Base-by-base conservation (phyloP, 1,284 basidiomycete genomes). In the Rhodotorula sp. region DNA sequence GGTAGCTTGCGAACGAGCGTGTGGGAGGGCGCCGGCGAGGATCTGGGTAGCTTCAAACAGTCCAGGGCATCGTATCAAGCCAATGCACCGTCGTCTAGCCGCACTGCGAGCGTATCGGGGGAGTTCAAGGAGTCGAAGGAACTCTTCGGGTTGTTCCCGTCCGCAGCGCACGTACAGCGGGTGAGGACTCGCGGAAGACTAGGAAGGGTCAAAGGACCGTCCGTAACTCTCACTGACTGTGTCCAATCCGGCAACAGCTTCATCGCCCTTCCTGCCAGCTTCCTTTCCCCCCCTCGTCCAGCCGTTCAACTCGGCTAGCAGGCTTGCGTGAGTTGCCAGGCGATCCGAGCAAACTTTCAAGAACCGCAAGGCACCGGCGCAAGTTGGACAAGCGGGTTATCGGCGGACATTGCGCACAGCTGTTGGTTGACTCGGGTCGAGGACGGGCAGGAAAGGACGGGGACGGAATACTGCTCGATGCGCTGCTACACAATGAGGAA, bases 281-380 rank as follows among this genome's bases (percentile, higher is more conserved):
- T 34, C 19, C 36, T 53, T 24, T 17, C 20, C n/a, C 55, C 48
- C 27, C 24, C 20, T 46, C 15, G 49, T 46, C 22, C 24, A 17
- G 53, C 51, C 63, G 57, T 59, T 65, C 57, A 65, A 59, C 57
- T 51, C 63, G 63, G 57, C 56, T 6, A 53, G 56, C 57, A 30
- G 32, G 8, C 29, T 19, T 15, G 17, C 60, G 60, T 62, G 24
- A 53, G 60, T 60, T 22, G 8, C 22, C 1, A 4, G 1, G 0
- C 34, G 11, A 2, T 27, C 24, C 24, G 19, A 44, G 9, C 19
- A 17, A 17, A 22, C 19, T 6, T 10, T 11, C 47, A 6, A 34
- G 32, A 9, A 29, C n/a, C n/a, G n/a, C n/a, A n/a, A n/a, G n/a
- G 27, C 44, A 19, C 17, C 20, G 15, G 15, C 17, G 51, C 29